Base-by-base conservation (phyloP, 2,329 filamentous ascomycete genomes). In the Apiospora saccharicola region DNA sequence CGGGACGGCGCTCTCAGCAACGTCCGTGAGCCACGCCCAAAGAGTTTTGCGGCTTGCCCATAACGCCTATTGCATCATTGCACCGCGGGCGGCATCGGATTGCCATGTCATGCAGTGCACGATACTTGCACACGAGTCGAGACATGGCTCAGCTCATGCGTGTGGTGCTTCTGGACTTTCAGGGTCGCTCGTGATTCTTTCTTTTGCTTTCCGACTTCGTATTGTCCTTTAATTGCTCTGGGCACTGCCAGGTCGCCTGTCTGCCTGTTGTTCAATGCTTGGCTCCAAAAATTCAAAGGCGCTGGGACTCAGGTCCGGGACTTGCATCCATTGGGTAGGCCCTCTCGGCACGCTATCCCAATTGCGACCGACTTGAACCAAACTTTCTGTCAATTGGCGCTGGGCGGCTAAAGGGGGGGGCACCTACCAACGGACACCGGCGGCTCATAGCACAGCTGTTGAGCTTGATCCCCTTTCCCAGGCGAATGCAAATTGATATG, bases 311-410 rank as follows among this genome's bases (percentile, higher is more conserved):
- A 47, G 5, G 14, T 46, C 44, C 22, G 44, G 16, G 44, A 19
- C 44, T 46, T 46, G 16, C 44, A 19, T 47, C 46, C 46, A 22
- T 22, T 47, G 47, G 47, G 10, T 13, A 37, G 53, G 26, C 19
- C 53, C 8, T 61, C 53, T 61, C 37, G 53, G 53, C 53, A 61
- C 53, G 26, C 53, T 6, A 34, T 57, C 53, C 53, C 53, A 57
- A 19, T 57, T 57, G 53, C 53, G 53, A 57, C 53, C 53, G 26
- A 22, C 53, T 19, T n/a, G n/a, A n/a, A 16, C 51, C 51, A 57
- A 57, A 34, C 3, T 34, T 57, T 22, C 13, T 34, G 51, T 19
- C 26, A 19, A 61, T 61, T 61, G 51, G 51, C 26, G 16, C 24
- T 34, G 26, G 30, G 53, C 3, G 14, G 19, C 1, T 13, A 37